Base-by-base conservation (phyloP, 306 rosid species). In the Argentina anserina region DNA sequence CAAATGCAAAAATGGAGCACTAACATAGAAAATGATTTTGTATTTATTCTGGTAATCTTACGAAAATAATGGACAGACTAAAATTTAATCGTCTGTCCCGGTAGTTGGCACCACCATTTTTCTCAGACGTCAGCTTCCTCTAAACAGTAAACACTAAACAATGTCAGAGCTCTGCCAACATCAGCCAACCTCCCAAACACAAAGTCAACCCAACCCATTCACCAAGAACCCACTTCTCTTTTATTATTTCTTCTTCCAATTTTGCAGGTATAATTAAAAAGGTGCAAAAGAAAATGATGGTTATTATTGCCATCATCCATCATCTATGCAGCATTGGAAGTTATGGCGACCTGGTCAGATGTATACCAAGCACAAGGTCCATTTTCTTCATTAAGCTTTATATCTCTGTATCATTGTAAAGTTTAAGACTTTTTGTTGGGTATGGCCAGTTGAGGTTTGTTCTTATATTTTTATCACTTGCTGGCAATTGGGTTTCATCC, bases 291-390 rank as follows among this genome's bases (percentile, higher is more conserved):
- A 84, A 53, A 82, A 45, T 6, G 84, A 86, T 80, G 86, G 81
- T 70, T n/a, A 50, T 69, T 78, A 25, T 40, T 63, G 62, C 25
- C 75, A 50, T 31, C 75, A 36, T 70, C 14, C 2, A 18, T 36
- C 60, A 79, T 28, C 56, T 28, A 34, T 59, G 29, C 83, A 29
- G 21, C 80, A 31, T 68, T 80, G 70, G 41, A 50, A 67, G 61
- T 65, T 62, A 67, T 66, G 75, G 58, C 60, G 84, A 82, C 87
- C 69, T 73, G 80, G 87, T 88, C 90, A 71, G 75, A 75, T 28
- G 37, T 58, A 67, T 41, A 73, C 74, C 43, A 28, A 56, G 29
- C 7, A 31, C 72, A 13, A 79, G 52, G 71, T 53, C 28, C 21
- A 20, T 37, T 56, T 39, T 56, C 37, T 9, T 31, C 37, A 25